Percentiles rank a stretch among this genome's conserved stretches.
Conservation (phyloP, 371 early-diverging fungal genomes). For the Mortierella sp. region DNA sequence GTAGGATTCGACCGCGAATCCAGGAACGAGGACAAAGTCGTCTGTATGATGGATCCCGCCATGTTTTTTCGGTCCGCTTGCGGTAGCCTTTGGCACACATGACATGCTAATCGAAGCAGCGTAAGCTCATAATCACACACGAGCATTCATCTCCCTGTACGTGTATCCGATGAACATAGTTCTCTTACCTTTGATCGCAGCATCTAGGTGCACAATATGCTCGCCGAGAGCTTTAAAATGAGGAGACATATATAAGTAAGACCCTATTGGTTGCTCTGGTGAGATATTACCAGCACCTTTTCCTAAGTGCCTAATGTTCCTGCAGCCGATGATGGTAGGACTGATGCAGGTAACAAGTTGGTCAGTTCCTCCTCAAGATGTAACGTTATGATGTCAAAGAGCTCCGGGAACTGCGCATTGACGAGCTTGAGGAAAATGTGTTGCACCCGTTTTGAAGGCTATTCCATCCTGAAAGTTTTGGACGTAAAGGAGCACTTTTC, state of each 20-base stretch:
- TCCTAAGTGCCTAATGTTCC: neutral
- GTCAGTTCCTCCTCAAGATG: constrained; percentile 38
- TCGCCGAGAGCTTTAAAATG: constrained; percentile 22
- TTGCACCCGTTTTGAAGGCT: constrained; percentile 44
- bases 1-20: constrained; percentile 32
- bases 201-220: constrained; percentile 30
- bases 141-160: too few species aligned
- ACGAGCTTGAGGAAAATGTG: constrained; percentile 51
- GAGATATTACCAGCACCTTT: too few species aligned
- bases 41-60: constrained; percentile 20
- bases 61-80: constrained; percentile 28
- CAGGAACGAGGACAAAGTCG: constrained; percentile 34
- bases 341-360: neutral
- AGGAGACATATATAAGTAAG: neutral
- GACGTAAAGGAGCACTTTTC: constrained; percentile 42
- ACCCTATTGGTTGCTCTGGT: constrained; percentile 4
- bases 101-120: constrained; percentile 42
- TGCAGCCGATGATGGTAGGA: neutral
- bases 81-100: constrained; percentile 36
- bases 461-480: constrained; percentile 36
- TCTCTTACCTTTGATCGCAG: constrained; percentile 35
- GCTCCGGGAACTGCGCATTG: constrained; percentile 50
- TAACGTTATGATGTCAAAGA: constrained; percentile 50
- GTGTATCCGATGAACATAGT: too few species aligned
- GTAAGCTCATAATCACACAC: too few species aligned